phyloP scores from a whole-genome alignment of 2,329 filamentous ascomycete species.

The Penicillium occitanis region DNA sequence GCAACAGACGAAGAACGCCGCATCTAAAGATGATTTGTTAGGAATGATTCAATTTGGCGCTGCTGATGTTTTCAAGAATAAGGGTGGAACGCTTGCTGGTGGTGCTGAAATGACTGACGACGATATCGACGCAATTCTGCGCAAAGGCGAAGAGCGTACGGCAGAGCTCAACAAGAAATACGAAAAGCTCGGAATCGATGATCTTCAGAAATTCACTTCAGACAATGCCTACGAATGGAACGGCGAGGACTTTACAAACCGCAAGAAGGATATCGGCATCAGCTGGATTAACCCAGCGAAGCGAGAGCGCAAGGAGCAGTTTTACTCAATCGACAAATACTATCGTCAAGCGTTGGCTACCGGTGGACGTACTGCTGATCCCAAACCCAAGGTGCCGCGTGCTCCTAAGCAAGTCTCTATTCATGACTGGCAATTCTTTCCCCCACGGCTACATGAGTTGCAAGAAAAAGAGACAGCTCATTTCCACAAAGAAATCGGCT shows the following conservation, averaged over 20 bases:
- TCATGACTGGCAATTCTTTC: conserved; percentile 98
- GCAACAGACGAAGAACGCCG: conserved; percentile 82
- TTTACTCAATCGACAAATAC: conserved; percentile 98
- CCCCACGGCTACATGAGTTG: conserved; percentile 75
- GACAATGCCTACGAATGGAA: conserved; percentile 99
- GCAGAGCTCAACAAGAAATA: conserved; percentile 90
- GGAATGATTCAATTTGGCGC: conserved; percentile 99
- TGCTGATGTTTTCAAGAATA: conserved; percentile 83
- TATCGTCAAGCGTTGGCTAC: conserved; percentile 89
- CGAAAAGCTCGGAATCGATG: conserved; percentile 94
- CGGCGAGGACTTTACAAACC: conserved; percentile 87
- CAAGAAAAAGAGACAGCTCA: conserved; percentile 96
- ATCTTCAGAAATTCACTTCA: conserved; percentile 95
- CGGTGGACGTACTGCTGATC: conserved; percentile 72
- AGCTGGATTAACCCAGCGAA: conserved; percentile 98
- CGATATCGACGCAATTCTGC: conserved; percentile 85
- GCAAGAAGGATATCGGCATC: conserved; percentile 88
- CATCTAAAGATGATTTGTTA: conserved; percentile 92
- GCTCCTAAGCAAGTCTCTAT: conserved; percentile 89
- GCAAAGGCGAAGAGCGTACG: conserved; percentile 83
- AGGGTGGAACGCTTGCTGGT: conserved; percentile 62
- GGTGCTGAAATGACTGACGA: conserved; percentile 72
- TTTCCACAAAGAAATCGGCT: conserved; percentile 93
- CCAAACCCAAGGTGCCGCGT: conserved; percentile 92
- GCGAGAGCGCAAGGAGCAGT: conserved; percentile 96